Conservation (phyloP, 805 yeast genomes). For the Hanseniaspora hatyaiensis region DNA sequence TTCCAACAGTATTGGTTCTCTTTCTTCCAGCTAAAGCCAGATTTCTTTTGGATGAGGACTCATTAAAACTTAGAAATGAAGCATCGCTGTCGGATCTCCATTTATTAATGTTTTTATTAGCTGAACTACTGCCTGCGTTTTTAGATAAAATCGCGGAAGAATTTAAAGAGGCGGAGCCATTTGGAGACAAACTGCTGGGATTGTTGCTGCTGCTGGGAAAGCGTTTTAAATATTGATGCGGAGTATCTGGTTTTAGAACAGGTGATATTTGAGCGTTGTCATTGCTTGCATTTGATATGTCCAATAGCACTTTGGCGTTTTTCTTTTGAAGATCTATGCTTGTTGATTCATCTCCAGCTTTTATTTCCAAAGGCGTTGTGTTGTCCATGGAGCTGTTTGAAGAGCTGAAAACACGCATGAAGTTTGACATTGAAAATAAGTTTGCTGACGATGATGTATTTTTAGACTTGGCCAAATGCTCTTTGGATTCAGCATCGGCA, state of each 20-base stretch:
- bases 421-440: background rate
- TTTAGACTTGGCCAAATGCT: background rate
- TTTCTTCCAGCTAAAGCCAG: background rate
- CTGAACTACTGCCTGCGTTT: background rate
- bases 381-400: background rate
- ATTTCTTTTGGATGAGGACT: slow-evolving; percentile 1
- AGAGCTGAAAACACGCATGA: background rate
- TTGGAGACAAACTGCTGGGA: background rate
- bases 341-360: background rate
- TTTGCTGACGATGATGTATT: background rate
- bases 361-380: background rate
- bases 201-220: slow-evolving; percentile 11
- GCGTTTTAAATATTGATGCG: background rate
- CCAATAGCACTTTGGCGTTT: too few relatives aligned
- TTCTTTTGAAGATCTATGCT: too few relatives aligned
- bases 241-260: background rate
- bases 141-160: background rate
- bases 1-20: background rate
- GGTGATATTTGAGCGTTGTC: background rate
- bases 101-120: background rate
- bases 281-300: background rate
- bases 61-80: slow-evolving; percentile 8
- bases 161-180: background rate
- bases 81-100: slow-evolving; percentile 13
- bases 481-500: too few relatives aligned